Evolutionary conservation across 2,329 filamentous ascomycete genomes (phyloP), one percentile per base, ranked within the genome.

Genomic region (Fusarium sacchari): DNA sequence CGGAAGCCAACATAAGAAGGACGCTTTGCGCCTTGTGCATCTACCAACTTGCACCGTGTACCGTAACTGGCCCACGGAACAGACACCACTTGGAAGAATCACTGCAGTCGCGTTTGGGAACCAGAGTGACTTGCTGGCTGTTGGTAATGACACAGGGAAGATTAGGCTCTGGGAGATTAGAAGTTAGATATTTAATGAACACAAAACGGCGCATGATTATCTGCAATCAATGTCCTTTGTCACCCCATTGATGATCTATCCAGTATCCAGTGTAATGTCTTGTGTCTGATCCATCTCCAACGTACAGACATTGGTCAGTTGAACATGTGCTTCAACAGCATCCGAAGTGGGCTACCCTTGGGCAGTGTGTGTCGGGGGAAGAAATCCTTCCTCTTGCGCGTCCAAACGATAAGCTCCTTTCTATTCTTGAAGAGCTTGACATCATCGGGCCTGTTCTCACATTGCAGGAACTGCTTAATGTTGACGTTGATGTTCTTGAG

Each of bases 21-120:
- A 98, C 83, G 94, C 95, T 1, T 84, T 99, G 81, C 88, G 93
- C 78, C 84, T 99, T 74, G 94, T 96, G 37, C 96, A 99, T 82
- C 84, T 99, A 75, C 95, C 96, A 1, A 95, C 90, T 76, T 97
- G 95, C 82, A 97, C 95, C 4, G 94, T 98, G 26, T 99, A 96
- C 87, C 91, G 92, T 78, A 99, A 99, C 83, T 99, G 96, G 96
- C 96, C 96, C 30, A 99, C 96, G 60, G 90, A 91, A 72, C 92
- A 93, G 81, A 99, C 96, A 64, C 95, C 95, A 2, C 83, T 99
- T 69, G 96, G 96, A 0, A 88, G 94, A 67, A 91, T 98, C 74
- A 93, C 94, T 5, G 87, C 90, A 2, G 89, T 95, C 67, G 91
- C 93, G 7, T 93, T 94, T 80, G 88, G 88, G 26, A 86, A 84